Base-by-base conservation (phyloP, 129 eudicot species). In the Deinandra increscens region DNA sequence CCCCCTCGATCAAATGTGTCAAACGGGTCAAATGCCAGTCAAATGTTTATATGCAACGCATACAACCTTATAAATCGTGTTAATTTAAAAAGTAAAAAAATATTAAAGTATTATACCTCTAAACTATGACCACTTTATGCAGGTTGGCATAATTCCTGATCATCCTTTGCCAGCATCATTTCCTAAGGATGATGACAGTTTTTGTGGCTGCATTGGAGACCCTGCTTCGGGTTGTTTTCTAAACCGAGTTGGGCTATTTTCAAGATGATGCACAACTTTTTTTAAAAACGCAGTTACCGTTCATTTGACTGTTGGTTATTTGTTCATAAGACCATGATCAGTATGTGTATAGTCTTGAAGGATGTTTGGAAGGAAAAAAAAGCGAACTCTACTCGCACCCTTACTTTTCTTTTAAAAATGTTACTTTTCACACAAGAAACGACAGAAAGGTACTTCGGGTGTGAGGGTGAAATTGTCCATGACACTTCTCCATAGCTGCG, bases 101-200 rank as follows among this genome's bases (percentile, higher is more conserved):
- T n/a, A 48, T 26, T 3, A 26, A 26, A 26, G 31, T 3, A n/a
- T n/a, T n/a, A n/a, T n/a, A 41, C 34, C 34, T 33, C 7, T 34
- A 49, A 9, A 61, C 11, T 17, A 10, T 74, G 39, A 41, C 15
- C 49, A 38, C 36, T 61, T 15, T 26, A 1, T 71, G 23, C 54
- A 93, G 97, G 97, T 94, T 60, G 99, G 99, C 55, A 81, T 94
- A 71, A 85, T 81, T 71, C 99, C 99, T 11, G 97, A 94, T 75
- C 88, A 84, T 80, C 93, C 96, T 10, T 79, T 94, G 49, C 99
- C 99, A 36, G 90, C 84, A 53, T 78, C 97, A 45, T 89, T 94
- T 76, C 91, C 97, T 2, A 90, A 94, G 80, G 93, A 87, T 22
- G 97, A 83, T 19, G 93, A 80, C 50, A 73, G 84, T 42, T 87